phyloP scores from a whole-genome alignment of 2,329 filamentous ascomycete genomes.

The Botrytis deweyae region DNA sequence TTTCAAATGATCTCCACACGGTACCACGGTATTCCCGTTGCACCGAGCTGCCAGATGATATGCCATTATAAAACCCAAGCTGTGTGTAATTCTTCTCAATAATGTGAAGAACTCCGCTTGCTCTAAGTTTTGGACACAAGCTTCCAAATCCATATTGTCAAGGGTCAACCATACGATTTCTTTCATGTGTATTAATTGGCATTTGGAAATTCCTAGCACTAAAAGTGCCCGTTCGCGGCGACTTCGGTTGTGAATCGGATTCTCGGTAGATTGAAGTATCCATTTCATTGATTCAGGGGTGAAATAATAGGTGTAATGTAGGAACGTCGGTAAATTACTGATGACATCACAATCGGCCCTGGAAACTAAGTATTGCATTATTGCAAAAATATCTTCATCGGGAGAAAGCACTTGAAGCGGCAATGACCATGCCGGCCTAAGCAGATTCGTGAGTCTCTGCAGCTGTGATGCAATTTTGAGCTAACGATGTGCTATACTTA shows the following conservation, averaged over 20 bases:
- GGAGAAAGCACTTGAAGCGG: rapidly evolving
- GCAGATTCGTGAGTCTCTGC: not conserved
- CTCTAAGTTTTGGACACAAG: not conserved
- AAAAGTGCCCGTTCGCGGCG: not conserved
- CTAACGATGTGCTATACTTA: not conserved
- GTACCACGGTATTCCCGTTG: rapidly evolving
- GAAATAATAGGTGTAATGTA: rapidly evolving
- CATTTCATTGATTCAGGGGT: not conserved
- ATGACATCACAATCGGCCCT: not conserved
- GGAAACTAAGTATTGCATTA: not conserved
- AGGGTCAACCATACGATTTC: not conserved
- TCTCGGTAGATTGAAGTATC: not conserved
- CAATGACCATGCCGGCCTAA: not conserved
- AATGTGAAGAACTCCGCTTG: not conserved
- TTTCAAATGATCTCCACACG: not conserved
- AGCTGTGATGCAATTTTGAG: not conserved
- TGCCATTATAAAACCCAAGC: not conserved
- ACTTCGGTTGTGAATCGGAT: not conserved
- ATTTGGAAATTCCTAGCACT: rapidly evolving
- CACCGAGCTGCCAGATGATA: rapidly evolving
- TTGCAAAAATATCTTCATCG: not conserved
- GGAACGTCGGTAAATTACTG: not conserved
- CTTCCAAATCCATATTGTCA: not conserved
- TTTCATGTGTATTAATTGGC: not conserved
- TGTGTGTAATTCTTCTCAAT: rapidly evolving